These are phyloP conservation scores for Dactylonectria macrodidyma DNA, from an alignment of 2,329 filamentous ascomycete species.

Conservation along the genomic window DNA sequence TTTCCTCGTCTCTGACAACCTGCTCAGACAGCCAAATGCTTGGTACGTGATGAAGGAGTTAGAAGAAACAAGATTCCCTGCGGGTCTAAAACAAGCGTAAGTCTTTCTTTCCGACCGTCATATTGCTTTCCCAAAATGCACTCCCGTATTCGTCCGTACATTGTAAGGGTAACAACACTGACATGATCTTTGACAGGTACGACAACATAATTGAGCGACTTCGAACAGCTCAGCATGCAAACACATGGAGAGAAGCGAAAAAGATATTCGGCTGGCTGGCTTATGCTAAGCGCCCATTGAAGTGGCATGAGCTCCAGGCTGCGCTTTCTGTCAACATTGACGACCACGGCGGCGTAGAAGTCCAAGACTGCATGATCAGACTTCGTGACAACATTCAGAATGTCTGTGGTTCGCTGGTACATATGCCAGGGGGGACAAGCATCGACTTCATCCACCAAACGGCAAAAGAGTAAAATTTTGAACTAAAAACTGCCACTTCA, in stretches of 20 bases:
- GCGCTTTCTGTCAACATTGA: constrained; percentile 48
- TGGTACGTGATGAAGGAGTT: constrained; percentile 27
- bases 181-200: constrained; percentile 45
- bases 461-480: constrained; percentile 50
- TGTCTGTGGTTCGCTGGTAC: constrained; percentile 56
- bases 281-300: constrained; percentile 57
- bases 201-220: constrained; percentile 41
- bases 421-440: constrained; percentile 47
- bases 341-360: constrained; percentile 16
- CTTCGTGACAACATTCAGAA: constrained; percentile 49
- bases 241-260: constrained; percentile 37
- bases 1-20: constrained; percentile 47
- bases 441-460: constrained; percentile 58
- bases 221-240: not conserved
- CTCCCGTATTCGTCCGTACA: no score
- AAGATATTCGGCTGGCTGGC: constrained; percentile 59
- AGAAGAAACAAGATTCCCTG: not conserved
- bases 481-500: not conserved
- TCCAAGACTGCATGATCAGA: constrained; percentile 35
- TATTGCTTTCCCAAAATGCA: no score
- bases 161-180: no score
- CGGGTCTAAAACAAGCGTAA: not conserved
- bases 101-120: not conserved
- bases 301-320: constrained; percentile 59
- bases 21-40: constrained; percentile 40